These are phyloP conservation scores for Cystobasidium ongulense DNA, from an alignment of 768 basidiomycete species.

Conservation along the genomic window DNA sequence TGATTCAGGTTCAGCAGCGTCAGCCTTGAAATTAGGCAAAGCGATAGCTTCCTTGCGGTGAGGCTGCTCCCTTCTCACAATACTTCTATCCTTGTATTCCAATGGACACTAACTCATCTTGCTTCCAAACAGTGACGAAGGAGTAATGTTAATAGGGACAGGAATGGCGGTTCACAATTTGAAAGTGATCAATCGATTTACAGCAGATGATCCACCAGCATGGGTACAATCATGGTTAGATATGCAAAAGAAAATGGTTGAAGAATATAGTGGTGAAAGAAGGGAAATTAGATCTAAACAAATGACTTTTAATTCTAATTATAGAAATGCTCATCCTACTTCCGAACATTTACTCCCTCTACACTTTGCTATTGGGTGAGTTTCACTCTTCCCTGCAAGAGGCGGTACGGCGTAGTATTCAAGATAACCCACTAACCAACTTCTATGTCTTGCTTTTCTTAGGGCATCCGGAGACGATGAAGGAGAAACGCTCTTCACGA, in stretches of 20 bases:
- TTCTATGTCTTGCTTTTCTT: too few relatives aligned
- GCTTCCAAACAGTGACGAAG: background rate
- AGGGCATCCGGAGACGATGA: slow-evolving; percentile 25
- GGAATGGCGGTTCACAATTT: slow-evolving; percentile 20
- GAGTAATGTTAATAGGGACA: slow-evolving; percentile 10
- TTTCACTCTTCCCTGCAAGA: too few relatives aligned
- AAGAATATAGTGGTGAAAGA: slow-evolving; percentile 13
- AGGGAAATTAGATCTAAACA: slow-evolving; percentile 1
- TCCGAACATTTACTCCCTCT: slow-evolving; percentile 1
- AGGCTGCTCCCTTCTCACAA: too few relatives aligned
- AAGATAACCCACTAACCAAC: too few relatives aligned
- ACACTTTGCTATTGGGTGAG: slow-evolving; percentile 19
- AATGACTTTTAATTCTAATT: slow-evolving; percentile 3
- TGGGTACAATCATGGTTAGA: background rate
- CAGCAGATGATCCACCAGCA: background rate
- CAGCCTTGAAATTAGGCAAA: background rate
- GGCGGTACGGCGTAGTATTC: too few relatives aligned
- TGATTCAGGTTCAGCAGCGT: slow-evolving; percentile 1
- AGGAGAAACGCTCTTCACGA: slow-evolving; percentile 7
- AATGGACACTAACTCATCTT: background rate
- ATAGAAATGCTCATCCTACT: slow-evolving; percentile 22
- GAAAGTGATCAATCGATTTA: background rate
- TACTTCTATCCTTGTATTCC: too few relatives aligned
- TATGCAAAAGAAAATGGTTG: background rate
- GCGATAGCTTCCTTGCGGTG: slow-evolving; percentile 7